Conservation (phyloP, 164 flowering plant species). For the Vitis rupestris region DNA sequence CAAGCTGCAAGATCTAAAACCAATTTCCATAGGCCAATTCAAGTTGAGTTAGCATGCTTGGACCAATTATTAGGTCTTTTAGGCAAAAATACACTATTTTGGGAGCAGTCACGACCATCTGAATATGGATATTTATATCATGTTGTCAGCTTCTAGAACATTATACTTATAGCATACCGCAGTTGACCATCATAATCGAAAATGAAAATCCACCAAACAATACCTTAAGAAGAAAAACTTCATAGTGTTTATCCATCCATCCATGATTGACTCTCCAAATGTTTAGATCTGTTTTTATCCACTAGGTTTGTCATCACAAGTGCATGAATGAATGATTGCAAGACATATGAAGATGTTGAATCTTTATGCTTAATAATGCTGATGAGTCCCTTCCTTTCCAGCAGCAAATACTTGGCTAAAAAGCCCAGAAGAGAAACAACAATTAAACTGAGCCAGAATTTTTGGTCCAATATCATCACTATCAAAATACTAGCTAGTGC, state of each 20-base stretch:
- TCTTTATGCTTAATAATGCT: slow-evolving; percentile 61
- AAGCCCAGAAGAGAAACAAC: slow-evolving; percentile 7
- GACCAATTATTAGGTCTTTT: too few relatives aligned
- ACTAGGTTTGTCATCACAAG: slow-evolving; percentile 55
- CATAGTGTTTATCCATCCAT: slow-evolving; percentile 64
- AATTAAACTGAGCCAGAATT: slow-evolving; percentile 8
- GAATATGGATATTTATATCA: too few relatives aligned
- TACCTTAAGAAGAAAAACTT: slow-evolving; percentile 36
- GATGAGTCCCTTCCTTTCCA: slow-evolving; percentile 51
- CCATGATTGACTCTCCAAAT: slow-evolving; percentile 72
- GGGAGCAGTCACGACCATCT: too few relatives aligned
- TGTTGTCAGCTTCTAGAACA: too few relatives aligned
- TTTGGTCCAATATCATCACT: not conserved
- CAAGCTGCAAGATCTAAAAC: too few relatives aligned
- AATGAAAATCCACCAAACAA: too few relatives aligned
- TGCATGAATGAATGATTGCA: slow-evolving; percentile 82
- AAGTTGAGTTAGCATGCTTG: too few relatives aligned
- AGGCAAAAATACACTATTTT: too few relatives aligned
- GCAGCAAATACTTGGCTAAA: slow-evolving; percentile 66
- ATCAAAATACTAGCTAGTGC: not conserved
- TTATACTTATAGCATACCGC: too few relatives aligned
- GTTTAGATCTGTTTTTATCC: slow-evolving; percentile 25
- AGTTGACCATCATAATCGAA: too few relatives aligned
- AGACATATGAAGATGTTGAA: slow-evolving; percentile 62
- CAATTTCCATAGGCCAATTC: too few relatives aligned